These are phyloP conservation scores for Epithemia pelagica DNA, from an alignment of 108 stramenopile genomes.

Conservation along the genomic window DNA sequence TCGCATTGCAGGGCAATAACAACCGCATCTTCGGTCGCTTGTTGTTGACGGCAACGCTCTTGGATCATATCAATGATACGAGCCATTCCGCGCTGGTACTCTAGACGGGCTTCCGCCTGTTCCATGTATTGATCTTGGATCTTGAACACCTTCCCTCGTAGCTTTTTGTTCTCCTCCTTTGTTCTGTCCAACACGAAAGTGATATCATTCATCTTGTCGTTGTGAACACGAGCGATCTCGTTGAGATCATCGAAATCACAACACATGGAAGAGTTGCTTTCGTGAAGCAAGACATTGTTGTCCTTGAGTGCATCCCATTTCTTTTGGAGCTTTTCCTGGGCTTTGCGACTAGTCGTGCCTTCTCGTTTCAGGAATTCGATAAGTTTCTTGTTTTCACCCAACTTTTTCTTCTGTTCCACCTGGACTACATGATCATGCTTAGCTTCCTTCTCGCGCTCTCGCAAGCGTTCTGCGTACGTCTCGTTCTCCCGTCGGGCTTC, in stretches of 20 bases:
- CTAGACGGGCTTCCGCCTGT: conserved; percentile 53
- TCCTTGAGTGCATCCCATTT: conserved; percentile 34
- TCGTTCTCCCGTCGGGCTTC: not conserved
- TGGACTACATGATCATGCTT: conserved; percentile 20
- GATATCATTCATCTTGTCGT: conserved; percentile 35
- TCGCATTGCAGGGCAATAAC: conserved; percentile 34
- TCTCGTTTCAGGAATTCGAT: conserved; percentile 58
- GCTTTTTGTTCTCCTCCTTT: conserved; percentile 36
- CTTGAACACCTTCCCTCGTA: conserved; percentile 60
- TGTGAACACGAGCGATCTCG: conserved; percentile 48
- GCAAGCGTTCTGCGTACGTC: not conserved
- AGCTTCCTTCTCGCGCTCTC: conserved; percentile 38
- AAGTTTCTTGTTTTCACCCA: conserved; percentile 60
- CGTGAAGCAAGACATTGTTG: conserved; percentile 45
- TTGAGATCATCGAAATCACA: conserved; percentile 50
- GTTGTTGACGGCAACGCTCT: conserved; percentile 39
- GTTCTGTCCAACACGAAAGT: conserved; percentile 34
- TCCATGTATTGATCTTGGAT: conserved; percentile 55
- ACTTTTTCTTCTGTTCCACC: conserved; percentile 26
- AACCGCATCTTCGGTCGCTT: conserved; percentile 48
- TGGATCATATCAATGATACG: conserved; percentile 45
- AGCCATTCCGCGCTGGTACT: conserved; percentile 42
- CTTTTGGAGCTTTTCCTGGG: conserved; percentile 23
- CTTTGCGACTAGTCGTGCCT: conserved; percentile 32
- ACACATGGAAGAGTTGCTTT: conserved; percentile 54